Evolutionary conservation across 2,329 filamentous ascomycete species (phyloP).

Genomic region (Venturia asperata): DNA sequence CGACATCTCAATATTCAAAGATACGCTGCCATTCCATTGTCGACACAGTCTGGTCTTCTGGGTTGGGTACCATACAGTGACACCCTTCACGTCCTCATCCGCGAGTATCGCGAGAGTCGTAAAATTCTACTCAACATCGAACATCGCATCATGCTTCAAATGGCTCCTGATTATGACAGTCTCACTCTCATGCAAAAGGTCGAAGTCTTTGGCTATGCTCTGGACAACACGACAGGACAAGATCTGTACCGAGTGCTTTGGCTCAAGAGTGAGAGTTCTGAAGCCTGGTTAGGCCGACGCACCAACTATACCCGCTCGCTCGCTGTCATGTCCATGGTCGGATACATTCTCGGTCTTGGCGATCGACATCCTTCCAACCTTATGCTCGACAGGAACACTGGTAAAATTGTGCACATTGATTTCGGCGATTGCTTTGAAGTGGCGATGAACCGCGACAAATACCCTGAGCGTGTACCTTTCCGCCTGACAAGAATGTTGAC

Average conservation of each 20-base stretch:
- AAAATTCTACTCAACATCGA: constrained; percentile 99
- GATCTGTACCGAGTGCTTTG: constrained; percentile 96
- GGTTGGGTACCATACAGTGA: constrained; percentile 98
- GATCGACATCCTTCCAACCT: constrained; percentile 97
- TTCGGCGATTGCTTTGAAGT: constrained; percentile 99
- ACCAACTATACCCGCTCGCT: constrained; percentile 98
- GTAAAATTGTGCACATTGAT: constrained; percentile 97
- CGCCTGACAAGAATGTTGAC: constrained; percentile 97
- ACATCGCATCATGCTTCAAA: constrained; percentile 98
- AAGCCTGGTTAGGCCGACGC: constrained; percentile 92
- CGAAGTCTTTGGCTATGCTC: constrained; percentile 96
- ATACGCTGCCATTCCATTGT: constrained; percentile 93
- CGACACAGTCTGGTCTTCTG: constrained; percentile 88
- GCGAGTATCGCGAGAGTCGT: constrained; percentile 92
- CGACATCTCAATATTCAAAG: constrained; percentile 92
- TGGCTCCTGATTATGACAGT: constrained; percentile 98
- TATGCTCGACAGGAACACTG: constrained; percentile 92
- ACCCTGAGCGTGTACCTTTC: constrained; percentile 96
- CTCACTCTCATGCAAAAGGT: constrained; percentile 99
- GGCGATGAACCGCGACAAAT: constrained; percentile 99
- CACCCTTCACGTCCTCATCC: constrained; percentile 90
- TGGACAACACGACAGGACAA: constrained; percentile 98
- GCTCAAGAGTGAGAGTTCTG: constrained; percentile 97
- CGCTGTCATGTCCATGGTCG: constrained; percentile 99
- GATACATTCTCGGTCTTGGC: constrained; percentile 93